Evolutionary conservation across 768 basidiomycete species (phyloP), one percentile per base, ranked within the genome.

Genomic region (Serendipita vermifera): DNA sequence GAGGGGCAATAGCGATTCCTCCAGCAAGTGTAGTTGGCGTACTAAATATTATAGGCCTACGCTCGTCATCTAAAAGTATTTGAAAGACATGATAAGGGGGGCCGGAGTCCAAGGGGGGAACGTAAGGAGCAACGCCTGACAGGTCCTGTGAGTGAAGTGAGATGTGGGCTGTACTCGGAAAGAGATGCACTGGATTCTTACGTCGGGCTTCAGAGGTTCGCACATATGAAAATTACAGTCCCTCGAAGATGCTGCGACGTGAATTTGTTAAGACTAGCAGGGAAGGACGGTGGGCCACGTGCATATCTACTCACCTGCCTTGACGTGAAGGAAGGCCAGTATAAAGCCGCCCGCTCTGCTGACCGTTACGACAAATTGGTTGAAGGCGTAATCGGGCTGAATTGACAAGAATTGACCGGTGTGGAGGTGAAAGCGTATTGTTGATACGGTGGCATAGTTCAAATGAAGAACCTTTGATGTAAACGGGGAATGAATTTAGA

Each of bases 141-240:
- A 51, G 29, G 46, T 51, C 46, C 46, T 51, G 46, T n/a, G 46
- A 31, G n/a, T 31, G 22, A 51, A 51, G 46, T 51, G 46, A 51
- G 46, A 29, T 31, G 22, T 7, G 46, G 27, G 9, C 46, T 22
- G 17, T 7, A 31, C 29, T 51, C 46, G 46, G 46, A 29, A 26
- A 31, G 9, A 26, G 39, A 26, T 51, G 46, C n/a, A 24, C 26
- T 22, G 32, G 27, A 31, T 51, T 15, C 46, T 51, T 51, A 51
- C 46, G 46, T 31, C 46, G 17, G 46, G 46, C 27, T 51, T 51
- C 46, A 51, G 46, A 22, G 46, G 5, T 31, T 51, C 46, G 29
- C 27, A 51, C 22, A 51, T 22, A 51, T 51, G 46, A 31, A 51
- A 51, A 31, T 51, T 31, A 31, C 46, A 51, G 46, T 51, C 46